Percentiles rank a stretch among this genome's conserved stretches.
Evolutionary conservation across 2,329 filamentous ascomycete genomes (phyloP).

Genomic region (Xylariaceae sp.): DNA sequence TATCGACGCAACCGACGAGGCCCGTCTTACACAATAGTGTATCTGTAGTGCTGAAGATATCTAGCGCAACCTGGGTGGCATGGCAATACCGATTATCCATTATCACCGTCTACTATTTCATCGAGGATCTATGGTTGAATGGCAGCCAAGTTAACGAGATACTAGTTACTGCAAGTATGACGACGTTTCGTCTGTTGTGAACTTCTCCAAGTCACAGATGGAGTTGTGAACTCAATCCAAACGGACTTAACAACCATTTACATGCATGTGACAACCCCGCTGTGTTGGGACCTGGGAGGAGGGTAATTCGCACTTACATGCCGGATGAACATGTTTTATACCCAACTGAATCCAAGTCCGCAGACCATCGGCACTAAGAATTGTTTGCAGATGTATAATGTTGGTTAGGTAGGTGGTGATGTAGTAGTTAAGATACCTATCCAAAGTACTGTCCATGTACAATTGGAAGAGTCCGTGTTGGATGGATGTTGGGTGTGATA

Average conservation of each 20-base stretch:
- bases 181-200: no score
- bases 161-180: no score
- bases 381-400: background rate
- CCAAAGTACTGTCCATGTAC: background rate
- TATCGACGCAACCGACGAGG: no score
- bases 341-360: background rate
- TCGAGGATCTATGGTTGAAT: no score
- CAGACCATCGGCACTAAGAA: background rate
- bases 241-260: background rate
- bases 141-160: no score
- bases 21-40: background rate
- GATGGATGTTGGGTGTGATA: background rate
- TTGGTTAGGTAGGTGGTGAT: background rate
- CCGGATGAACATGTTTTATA: no score
- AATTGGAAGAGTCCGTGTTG: no score
- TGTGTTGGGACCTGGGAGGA: background rate
- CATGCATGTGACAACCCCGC: constrained; percentile 3
- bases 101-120: no score
- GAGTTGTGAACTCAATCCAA: background rate
- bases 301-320: background rate
- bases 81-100: background rate
- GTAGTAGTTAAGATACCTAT: background rate
- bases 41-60: background rate
- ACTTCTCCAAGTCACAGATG: background rate
- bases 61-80: background rate